Evolutionary conservation across 2,329 filamentous ascomycete species (phyloP).

Genomic region (Colletotrichum theobromicola): DNA sequence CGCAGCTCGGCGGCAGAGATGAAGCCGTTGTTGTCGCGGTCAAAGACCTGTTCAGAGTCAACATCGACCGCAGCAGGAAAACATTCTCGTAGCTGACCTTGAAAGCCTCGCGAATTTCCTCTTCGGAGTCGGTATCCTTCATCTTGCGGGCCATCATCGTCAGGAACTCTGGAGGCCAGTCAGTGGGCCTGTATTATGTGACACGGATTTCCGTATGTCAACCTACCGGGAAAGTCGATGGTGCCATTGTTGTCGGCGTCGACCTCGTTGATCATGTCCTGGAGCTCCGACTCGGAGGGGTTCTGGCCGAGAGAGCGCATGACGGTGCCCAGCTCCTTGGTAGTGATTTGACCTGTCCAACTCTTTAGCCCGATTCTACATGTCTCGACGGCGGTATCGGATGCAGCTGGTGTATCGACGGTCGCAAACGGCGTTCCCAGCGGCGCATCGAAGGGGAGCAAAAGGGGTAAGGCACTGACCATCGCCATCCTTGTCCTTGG

Average conservation of each 20-base stretch:
- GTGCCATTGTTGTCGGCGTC: conserved; percentile 93
- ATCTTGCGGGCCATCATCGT: conserved; percentile 96
- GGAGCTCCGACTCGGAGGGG: conserved; percentile 86
- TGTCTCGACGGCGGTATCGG: background rate
- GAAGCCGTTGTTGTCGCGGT: conserved; percentile 91
- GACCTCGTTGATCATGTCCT: conserved; percentile 95
- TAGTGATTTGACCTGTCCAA: conserved; percentile 81
- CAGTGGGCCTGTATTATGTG: conserved; percentile 23
- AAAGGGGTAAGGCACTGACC: conserved; percentile 61
- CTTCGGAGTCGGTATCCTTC: conserved; percentile 92
- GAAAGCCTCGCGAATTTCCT: conserved; percentile 89
- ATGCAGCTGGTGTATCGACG: background rate
- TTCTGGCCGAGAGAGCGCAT: conserved; percentile 92
- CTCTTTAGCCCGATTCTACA: conserved; percentile 27
- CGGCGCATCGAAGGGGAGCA: background rate
- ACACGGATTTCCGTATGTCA: too few species aligned
- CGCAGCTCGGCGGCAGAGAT: conserved; percentile 88
- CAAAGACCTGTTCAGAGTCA: conserved; percentile 64
- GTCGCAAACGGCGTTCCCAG: background rate
- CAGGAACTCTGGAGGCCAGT: conserved; percentile 74
- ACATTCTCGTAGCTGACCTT: conserved; percentile 59
- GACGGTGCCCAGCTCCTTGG: conserved; percentile 87
- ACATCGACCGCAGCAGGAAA: background rate
- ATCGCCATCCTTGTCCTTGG: conserved; percentile 90
- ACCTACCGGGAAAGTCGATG: conserved; percentile 86